Base-by-base conservation (phyloP, 2,329 filamentous ascomycete genomes). In the Diaporthe australafricana region DNA sequence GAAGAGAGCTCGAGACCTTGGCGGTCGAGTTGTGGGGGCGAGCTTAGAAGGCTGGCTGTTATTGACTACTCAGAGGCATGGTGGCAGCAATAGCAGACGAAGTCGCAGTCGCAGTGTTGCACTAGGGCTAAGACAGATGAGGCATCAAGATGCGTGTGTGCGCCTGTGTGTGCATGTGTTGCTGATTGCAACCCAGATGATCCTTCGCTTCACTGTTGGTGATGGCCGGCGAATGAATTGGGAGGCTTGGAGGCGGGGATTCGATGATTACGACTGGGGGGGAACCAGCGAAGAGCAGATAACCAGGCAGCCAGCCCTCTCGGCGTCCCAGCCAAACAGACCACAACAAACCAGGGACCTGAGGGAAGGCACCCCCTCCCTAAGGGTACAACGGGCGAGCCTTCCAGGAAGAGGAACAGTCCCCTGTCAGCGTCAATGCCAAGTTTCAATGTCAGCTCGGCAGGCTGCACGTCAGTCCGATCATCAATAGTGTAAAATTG, bases 91-190 rank as follows among this genome's bases (percentile, higher is more conserved):
- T 3, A 40, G 38, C 35, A 27, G 40, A 35, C 5, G 57, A 3
- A 35, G 20, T 48, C 25, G 27, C 20, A 14, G n/a, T n/a, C n/a
- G n/a, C n/a, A n/a, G n/a, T n/a, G n/a, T n/a, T n/a, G n/a, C n/a
- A n/a, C n/a, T 20, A 63, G 27, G 57, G 42, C 60, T 65, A 65
- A 30, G 45, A 50, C 45, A 14, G 60, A 65, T 65, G 60, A 65
- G 60, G 60, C 12, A 50, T 65, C 60, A 65, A 65, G 45, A 65
- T 65, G 35, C 60, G 6, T 22, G 20, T 12, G 38, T 3, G 38
- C 3, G 38, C 11, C 3, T 3, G 38, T 12, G 38, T 35, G 60
- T 47, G 30, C 30, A 35, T 20, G 27, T 63, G 57, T n/a, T 27
- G 1, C 22, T 48, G 40, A 17, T 47, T 63, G 57, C 57, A 47